These are phyloP conservation scores for Eucalyptus curtisii DNA, from an alignment of 345 rosid species.

Conservation along the genomic window DNA sequence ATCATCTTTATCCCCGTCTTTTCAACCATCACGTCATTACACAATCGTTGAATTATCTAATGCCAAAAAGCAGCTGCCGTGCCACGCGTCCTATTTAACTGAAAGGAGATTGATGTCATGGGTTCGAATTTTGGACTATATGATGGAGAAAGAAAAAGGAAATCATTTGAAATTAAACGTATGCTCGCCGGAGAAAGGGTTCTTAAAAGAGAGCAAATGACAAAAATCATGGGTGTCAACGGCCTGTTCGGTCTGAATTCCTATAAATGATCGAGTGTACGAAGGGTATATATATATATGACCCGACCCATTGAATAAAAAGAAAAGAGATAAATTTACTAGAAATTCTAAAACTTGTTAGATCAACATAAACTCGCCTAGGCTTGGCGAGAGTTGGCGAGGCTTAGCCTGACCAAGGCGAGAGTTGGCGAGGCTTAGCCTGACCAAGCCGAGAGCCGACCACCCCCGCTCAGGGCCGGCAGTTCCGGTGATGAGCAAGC, in stretches of 20 bases:
- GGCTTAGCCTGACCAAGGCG: fast-evolving
- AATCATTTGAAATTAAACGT: neutral
- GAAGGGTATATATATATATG: no score
- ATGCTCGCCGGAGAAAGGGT: neutral
- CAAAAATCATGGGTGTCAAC: neutral
- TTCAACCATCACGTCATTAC: conserved; percentile 18
- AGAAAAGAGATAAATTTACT: no score
- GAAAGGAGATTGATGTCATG: neutral
- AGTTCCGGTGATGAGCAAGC: fast-evolving
- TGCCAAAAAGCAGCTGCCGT: neutral
- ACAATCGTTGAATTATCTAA: neutral
- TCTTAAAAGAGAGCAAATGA: neutral
- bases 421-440: no score
- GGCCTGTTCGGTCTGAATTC: no score
- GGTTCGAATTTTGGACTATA: neutral
- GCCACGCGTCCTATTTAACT: neutral
- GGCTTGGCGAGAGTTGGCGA: no score
- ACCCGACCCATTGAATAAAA: neutral
- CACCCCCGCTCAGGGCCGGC: fast-evolving
- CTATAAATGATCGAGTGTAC: no score
- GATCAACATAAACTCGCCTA: fast-evolving
- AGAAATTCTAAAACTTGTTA: no score
- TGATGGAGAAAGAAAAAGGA: neutral
- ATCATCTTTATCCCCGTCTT: neutral
- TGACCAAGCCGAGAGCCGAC: fast-evolving